Evolutionary conservation across 495 filamentous ascomycete species (phyloP), one percentile per base, ranked within the genome.

Genomic region (Lophium mytilinum): DNA sequence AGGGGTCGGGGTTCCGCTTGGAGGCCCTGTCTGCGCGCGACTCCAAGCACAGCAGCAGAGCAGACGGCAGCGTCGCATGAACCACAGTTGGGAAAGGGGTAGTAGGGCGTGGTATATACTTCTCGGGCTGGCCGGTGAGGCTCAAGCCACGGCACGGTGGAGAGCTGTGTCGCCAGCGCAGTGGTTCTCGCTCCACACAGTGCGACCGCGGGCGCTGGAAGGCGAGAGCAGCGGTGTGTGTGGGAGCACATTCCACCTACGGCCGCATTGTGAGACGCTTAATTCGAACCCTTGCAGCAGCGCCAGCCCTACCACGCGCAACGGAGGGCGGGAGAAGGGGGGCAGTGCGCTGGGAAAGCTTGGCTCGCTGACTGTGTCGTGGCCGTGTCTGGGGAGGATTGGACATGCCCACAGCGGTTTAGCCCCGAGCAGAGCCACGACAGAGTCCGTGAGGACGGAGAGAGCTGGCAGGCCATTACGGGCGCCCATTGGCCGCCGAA

Each of bases 81-180:
- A 48, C 45, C 9, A 21, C 17, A 1, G 6, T 24, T 33, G 19
- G 15, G 15, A 48, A 48, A 47, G 33, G 45, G 45, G 45, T 18
- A 2, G 4, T 12, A 4, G 4, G 15, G 45, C 33, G 17, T 14
- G 21, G 45, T 21, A 48, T 48, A 48, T 48, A 48, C 45, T 48
- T 10, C 14, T 24, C 45, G 45, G 45, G n/a, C 15, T 48, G 14
- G 45, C 45, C 45, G 45, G 45, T 48, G 45, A 48, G 14, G 45
- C 45, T 48, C 45, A 48, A 48, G 45, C 45, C 45, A 48, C 17
- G 19, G 45, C 3, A 48, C 45, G 15, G 45, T 48, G 45, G 45
- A 24, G 14, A 48, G 45, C 45, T 48, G 45, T 24, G 45, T 48
- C 45, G 33, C 43, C 43, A 21, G 12, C 17, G 19, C 15, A 18